Conservation (phyloP, 1,284 basidiomycete species). For the Rhizoctonia solani region DNA sequence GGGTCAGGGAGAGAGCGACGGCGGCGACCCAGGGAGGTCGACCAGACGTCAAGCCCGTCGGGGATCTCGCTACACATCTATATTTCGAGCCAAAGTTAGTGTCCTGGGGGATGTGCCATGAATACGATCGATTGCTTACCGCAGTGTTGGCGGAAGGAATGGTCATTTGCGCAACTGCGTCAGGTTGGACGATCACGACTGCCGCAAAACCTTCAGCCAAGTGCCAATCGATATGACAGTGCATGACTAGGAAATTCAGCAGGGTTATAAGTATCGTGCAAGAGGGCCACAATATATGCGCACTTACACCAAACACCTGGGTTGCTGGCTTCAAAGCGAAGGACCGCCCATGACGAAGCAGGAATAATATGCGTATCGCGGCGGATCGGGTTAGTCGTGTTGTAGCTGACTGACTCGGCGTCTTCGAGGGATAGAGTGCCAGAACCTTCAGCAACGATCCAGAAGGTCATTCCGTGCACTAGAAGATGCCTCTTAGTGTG, state of each 20-base stretch:
- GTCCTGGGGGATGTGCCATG: background rate
- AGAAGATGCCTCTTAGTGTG: background rate
- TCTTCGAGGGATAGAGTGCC: conserved; percentile 35
- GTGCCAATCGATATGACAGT: conserved; percentile 30
- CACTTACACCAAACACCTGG: conserved; percentile 37
- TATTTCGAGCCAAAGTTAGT: background rate
- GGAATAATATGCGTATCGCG: conserved; percentile 43
- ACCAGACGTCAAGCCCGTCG: background rate
- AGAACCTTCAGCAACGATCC: conserved; percentile 43
- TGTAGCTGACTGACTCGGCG: conserved; percentile 34
- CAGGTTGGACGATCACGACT: conserved; percentile 16
- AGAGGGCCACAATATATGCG: background rate
- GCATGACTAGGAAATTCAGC: conserved; percentile 2
- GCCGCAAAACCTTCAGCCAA: conserved; percentile 15
- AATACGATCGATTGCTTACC: background rate
- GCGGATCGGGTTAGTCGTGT: conserved; percentile 42
- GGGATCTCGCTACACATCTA: conserved; percentile 24
- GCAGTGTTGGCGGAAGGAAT: conserved; percentile 3
- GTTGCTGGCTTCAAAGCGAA: conserved; percentile 43
- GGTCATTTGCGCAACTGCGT: conserved; percentile 4
- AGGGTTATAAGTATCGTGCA: background rate
- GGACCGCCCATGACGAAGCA: conserved; percentile 40
- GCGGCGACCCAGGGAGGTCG: conserved; percentile 21
- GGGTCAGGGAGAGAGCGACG: conserved; percentile 1
- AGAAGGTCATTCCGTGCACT: conserved; percentile 42